Evolutionary conservation across 441 rosid species (phyloP), one percentile per base, ranked within the genome.

Genomic region (Pelargonium myrrhifolium): DNA sequence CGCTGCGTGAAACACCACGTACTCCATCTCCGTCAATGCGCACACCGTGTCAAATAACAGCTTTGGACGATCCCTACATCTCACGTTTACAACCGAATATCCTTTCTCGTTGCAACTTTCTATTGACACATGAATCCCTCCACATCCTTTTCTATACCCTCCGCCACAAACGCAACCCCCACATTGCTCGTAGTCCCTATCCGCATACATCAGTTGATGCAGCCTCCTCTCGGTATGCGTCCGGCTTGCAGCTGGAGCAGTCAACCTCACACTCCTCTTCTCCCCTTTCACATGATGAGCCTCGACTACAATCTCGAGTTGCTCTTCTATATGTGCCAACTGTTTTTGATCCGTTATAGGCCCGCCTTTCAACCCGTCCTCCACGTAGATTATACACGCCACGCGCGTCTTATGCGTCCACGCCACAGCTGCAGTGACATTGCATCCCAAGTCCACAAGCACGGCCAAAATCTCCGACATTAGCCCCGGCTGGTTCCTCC

Each of bases 371-470:
- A 69, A 68, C 62, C 85, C 84, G 17, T 89, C 92, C 73, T 89
- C 92, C 31, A 90, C 62, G 67, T 90, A 84, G 72, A 89, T 75
- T 49, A 90, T 83, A 70, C 86, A 83, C 0, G 96, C 94, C 1
- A 84, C 79, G 59, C 89, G 83, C n/a, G 64, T 60, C 42, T 87
- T 85, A 84, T 93, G 96, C 40, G 97, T 87, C 98, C 98, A 93
- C 0, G 85, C 93, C 65, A 83, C 88, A 0, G 84, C 89, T 0
- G 85, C 88, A 0, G 89, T 75, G 67, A 93, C 82, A 66, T 84
- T 86, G 83, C 96, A 89, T 7, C 80, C 81, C 73, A 90, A 70
- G 71, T 85, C 81, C 6, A 75, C 73, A 2, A 93, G 81, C 61
- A 80, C 89, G 6, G 96, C 96, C 0, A 87, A 76, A 67, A 93